A percentile compares a stretch with the other conserved stretches of the same genome.
Evolutionary conservation across 805 yeast species (phyloP).

Genomic region (Pichia deserticola): DNA sequence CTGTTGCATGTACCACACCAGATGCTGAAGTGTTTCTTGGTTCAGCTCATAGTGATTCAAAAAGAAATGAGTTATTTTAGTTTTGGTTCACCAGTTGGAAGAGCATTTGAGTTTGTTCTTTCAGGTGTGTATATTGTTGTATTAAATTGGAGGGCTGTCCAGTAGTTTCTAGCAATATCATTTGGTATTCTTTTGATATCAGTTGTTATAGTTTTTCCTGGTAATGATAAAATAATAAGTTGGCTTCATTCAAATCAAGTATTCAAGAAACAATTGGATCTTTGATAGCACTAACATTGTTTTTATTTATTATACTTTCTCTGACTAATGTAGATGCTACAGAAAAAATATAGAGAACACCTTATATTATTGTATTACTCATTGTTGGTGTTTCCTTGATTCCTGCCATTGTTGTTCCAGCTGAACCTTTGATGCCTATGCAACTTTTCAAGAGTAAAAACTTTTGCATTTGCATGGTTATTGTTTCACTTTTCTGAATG

Average conservation of each 20-base stretch:
- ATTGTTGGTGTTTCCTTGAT: slow-evolving; percentile 32
- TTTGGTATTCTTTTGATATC: slow-evolving; percentile 22
- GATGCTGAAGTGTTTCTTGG: slow-evolving; percentile 42
- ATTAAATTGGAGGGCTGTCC: slow-evolving; percentile 36
- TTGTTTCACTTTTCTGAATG: slow-evolving; percentile 34
- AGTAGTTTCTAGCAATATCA: slow-evolving; percentile 35
- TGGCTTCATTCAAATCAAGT: slow-evolving; percentile 19
- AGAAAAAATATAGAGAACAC: slow-evolving; percentile 36
- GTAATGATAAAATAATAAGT: slow-evolving; percentile 29
- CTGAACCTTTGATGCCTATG: slow-evolving; percentile 41
- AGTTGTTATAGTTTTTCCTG: slow-evolving; percentile 28
- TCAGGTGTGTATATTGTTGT: slow-evolving; percentile 38
- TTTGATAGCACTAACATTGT: slow-evolving; percentile 31
- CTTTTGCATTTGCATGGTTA: slow-evolving; percentile 33
- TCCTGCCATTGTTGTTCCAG: slow-evolving; percentile 28
- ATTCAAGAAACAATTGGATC: slow-evolving; percentile 31
- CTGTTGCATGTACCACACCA: slow-evolving; percentile 38
- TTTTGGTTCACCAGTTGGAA: slow-evolving; percentile 44
- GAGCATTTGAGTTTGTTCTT: slow-evolving; percentile 34
- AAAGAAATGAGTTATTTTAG: slow-evolving; percentile 36
- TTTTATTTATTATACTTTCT: slow-evolving; percentile 36
- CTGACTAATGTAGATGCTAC: slow-evolving; percentile 37
- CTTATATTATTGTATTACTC: slow-evolving; percentile 37
- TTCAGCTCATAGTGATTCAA: slow-evolving; percentile 32
- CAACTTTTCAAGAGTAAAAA: slow-evolving; percentile 32